phyloP scores from a whole-genome alignment of 108 stramenopile species.

The Bacterosira constricta region DNA sequence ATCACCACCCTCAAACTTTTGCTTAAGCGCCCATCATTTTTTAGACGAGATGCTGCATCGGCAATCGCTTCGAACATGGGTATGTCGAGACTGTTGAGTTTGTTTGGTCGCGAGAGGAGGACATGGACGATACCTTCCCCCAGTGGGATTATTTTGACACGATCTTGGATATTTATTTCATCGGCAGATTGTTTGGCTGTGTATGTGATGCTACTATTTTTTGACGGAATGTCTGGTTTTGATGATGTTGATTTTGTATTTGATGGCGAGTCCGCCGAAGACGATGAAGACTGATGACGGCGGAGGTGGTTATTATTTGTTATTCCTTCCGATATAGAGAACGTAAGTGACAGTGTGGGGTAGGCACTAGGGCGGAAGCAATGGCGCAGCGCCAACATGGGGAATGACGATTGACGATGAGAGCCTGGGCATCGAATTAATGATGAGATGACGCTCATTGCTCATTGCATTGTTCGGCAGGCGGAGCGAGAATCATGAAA shows the following conservation, averaged over 20 bases:
- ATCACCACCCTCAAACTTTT: conserved; percentile 66
- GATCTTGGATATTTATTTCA: conserved; percentile 14
- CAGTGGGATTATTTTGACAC: conserved; percentile 28
- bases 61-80: conserved; percentile 86
- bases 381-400: not conserved
- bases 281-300: not conserved
- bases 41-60: conserved; percentile 49
- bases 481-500: too few relatives aligned
- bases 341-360: not conserved
- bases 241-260: not conserved
- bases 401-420: not conserved
- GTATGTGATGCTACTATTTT: not conserved
- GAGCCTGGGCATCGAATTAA: too few relatives aligned
- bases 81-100: conserved; percentile 77
- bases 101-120: conserved; percentile 69
- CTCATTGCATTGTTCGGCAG: too few relatives aligned
- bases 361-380: not conserved
- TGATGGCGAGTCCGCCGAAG: not conserved
- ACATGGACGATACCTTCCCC: conserved; percentile 60
- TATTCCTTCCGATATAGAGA: not conserved
- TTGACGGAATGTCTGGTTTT: too few relatives aligned
- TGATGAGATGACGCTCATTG: too few relatives aligned
- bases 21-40: conserved; percentile 33
- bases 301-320: not conserved
- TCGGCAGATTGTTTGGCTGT: not conserved